Evolutionary conservation across 164 flowering plant species (phyloP).

Genomic region (Piper betle): DNA sequence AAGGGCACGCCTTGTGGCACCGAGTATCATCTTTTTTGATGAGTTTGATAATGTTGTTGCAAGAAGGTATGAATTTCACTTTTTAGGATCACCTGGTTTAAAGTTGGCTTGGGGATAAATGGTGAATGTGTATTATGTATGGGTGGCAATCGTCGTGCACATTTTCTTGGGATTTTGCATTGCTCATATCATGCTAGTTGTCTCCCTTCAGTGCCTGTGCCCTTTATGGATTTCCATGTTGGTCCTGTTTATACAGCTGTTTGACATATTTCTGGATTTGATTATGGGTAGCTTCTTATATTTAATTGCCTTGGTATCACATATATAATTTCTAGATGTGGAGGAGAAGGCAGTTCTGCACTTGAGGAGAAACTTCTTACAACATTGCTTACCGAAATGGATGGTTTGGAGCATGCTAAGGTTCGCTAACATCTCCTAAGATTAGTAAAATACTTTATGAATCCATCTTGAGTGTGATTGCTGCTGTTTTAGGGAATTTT

Average conservation of each 20-base stretch:
- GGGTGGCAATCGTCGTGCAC: no score
- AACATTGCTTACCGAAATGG: conserved; percentile 94
- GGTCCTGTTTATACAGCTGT: no score
- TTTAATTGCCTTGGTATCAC: background rate
- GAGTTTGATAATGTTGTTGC: conserved; percentile 63
- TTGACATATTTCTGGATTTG: no score
- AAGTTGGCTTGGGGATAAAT: background rate
- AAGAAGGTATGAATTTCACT: conserved; percentile 39
- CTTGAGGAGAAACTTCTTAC: conserved; percentile 91
- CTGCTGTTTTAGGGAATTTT: conserved; percentile 59
- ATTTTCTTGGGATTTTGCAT: no score
- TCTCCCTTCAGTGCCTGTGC: no score
- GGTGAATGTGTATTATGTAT: background rate
- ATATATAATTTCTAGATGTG: conserved; percentile 1
- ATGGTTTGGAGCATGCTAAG: conserved; percentile 83
- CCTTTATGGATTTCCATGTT: no score
- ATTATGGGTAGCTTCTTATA: background rate
- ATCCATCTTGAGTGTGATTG: background rate
- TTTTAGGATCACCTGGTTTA: no score
- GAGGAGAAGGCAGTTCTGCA: conserved; percentile 39
- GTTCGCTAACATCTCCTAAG: conserved; percentile 12
- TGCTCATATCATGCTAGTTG: no score
- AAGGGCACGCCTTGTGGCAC: no score
- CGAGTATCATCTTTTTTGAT: no score
- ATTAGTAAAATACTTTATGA: background rate